These are phyloP conservation scores for Sphaerulina populicola DNA, from an alignment of 2,329 filamentous ascomycete genomes.

Conservation along the genomic window DNA sequence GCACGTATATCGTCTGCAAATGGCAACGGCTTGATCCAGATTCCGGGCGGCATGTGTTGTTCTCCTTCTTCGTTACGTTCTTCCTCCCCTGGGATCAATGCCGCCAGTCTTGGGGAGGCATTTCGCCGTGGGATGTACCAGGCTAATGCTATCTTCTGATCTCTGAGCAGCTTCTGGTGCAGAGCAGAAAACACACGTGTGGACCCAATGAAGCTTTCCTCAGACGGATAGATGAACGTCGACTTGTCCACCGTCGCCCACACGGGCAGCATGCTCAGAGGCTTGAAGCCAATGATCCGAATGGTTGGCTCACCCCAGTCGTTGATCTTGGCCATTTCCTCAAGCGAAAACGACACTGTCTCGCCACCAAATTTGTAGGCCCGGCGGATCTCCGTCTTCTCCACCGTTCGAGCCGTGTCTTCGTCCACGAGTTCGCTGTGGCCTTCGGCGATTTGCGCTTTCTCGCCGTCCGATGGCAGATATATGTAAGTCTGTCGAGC, in stretches of 20 bases:
- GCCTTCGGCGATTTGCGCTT: conserved; percentile 67
- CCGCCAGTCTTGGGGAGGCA: conserved; percentile 68
- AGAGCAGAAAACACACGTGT: conserved; percentile 87
- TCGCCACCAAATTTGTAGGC: conserved; percentile 95
- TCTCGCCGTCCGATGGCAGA: conserved; percentile 63
- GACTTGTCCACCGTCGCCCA: conserved; percentile 84
- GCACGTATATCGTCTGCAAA: conserved; percentile 82
- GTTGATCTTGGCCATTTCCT: conserved; percentile 70
- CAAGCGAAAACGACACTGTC: conserved; percentile 73
- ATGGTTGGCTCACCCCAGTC: conserved; percentile 76
- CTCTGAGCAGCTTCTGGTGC: conserved; percentile 73
- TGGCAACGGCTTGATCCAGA: conserved; percentile 83
- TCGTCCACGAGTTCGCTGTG: conserved; percentile 68
- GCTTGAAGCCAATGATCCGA: conserved; percentile 89
- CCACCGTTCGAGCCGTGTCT: conserved; percentile 66
- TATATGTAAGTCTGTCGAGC: conserved; percentile 81
- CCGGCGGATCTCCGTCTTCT: conserved; percentile 75
- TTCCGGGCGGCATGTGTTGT: conserved; percentile 66
- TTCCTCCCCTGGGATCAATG: conserved; percentile 68
- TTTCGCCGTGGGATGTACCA: conserved; percentile 85
- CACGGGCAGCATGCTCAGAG: conserved; percentile 60
- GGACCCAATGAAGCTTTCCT: conserved; percentile 81
- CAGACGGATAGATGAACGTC: conserved; percentile 87
- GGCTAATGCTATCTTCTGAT: conserved; percentile 72
- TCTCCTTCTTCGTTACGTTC: conserved; percentile 57